phyloP scores from a whole-genome alignment of 1,284 basidiomycete genomes.

The Coniferiporia weirii region DNA sequence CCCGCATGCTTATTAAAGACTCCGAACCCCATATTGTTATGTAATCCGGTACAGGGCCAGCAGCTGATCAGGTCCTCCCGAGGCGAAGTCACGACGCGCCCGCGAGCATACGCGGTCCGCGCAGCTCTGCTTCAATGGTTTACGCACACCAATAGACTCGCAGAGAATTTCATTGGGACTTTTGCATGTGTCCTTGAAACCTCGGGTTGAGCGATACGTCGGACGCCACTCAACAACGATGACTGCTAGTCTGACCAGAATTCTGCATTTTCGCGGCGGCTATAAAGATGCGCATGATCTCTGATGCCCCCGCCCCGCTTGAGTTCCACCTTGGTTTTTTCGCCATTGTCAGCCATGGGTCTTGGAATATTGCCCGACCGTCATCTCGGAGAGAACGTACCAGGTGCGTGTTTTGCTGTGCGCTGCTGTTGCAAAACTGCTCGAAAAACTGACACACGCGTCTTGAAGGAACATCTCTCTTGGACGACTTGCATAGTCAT shows the following conservation, averaged over 20 bases:
- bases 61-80: not conserved
- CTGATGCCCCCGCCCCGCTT: too few species aligned
- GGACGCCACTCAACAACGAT: not conserved
- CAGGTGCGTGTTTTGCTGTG: constrained; percentile 20
- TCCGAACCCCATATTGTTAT: too few species aligned
- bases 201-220: not conserved
- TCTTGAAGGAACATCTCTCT: constrained; percentile 19
- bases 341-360: constrained; percentile 12
- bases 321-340: not conserved
- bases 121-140: not conserved
- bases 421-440: not conserved
- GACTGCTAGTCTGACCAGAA: not conserved
- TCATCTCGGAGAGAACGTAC: constrained; percentile 19
- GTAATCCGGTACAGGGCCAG: not conserved
- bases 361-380: constrained; percentile 22
- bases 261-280: not conserved
- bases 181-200: not conserved
- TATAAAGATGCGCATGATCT: not conserved
- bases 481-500: constrained; percentile 18
- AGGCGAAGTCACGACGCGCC: not conserved
- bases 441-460: not conserved
- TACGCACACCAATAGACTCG: not conserved
- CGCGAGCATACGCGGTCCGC: not conserved
- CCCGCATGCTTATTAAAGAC: too few species aligned
- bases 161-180: not conserved